phyloP scores from a whole-genome alignment of 371 early-diverging fungal species.

The Mucor sp. region DNA sequence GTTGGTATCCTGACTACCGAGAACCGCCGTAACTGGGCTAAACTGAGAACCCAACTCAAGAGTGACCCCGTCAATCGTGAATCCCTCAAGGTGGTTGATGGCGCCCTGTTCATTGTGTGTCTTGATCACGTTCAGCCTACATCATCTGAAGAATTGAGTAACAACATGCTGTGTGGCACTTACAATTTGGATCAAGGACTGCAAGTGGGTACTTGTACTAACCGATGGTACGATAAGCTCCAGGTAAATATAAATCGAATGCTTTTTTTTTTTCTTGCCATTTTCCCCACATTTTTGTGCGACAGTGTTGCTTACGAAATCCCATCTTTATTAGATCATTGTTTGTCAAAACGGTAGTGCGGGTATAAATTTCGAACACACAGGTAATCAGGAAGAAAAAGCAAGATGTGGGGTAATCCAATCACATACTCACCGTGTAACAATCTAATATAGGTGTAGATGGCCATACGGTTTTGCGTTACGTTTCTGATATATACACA shows the following conservation, averaged over 20 bases:
- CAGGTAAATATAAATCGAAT: conserved; percentile 33
- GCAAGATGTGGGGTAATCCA: background rate
- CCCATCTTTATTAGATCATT: conserved; percentile 42
- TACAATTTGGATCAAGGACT: conserved; percentile 49
- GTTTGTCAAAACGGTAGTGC: conserved; percentile 63
- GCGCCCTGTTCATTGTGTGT: conserved; percentile 80
- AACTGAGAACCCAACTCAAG: conserved; percentile 41
- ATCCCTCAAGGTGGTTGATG: conserved; percentile 65
- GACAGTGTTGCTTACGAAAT: background rate
- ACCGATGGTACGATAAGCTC: conserved; percentile 62
- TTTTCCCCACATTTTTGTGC: background rate
- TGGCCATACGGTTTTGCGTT: conserved; percentile 60
- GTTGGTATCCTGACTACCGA: conserved; percentile 70
- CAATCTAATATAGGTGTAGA: conserved; percentile 45
- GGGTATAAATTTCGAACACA: conserved; percentile 63
- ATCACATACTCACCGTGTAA: background rate
- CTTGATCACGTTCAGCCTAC: conserved; percentile 68
- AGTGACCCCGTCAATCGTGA: conserved; percentile 54
- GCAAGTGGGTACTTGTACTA: conserved; percentile 60
- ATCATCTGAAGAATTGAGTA: conserved; percentile 44
- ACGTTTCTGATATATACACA: conserved; percentile 59
- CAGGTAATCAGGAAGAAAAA: conserved; percentile 33
- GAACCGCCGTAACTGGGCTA: conserved; percentile 75
- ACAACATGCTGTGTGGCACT: conserved; percentile 60
- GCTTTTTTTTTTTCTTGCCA: background rate